A percentile compares a stretch with the other conserved stretches of the same genome.
Evolutionary conservation across 257 asterid species (phyloP).

Genomic region (Scutellaria barbata): DNA sequence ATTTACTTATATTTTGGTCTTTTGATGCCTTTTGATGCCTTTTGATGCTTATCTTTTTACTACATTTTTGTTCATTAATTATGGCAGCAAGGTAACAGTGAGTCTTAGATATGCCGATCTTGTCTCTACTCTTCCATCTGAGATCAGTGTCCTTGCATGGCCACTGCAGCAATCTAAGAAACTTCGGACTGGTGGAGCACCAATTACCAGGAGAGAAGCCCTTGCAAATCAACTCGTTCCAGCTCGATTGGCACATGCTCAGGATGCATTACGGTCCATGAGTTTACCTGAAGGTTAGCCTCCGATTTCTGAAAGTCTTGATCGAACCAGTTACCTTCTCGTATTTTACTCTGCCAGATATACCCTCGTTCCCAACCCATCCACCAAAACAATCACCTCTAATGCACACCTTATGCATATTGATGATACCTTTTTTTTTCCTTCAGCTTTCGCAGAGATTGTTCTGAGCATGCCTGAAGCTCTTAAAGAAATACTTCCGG

Average conservation of each 20-base stretch:
- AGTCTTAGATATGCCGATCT: conserved; percentile 83
- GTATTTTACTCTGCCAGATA: not conserved
- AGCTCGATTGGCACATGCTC: conserved; percentile 67
- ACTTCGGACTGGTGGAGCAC: conserved; percentile 37
- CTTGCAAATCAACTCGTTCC: conserved; percentile 55
- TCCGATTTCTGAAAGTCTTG: not conserved
- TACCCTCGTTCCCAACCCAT: not conserved
- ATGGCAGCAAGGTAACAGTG: conserved; percentile 79
- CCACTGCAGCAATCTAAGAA: conserved; percentile 60
- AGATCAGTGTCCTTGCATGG: conserved; percentile 85
- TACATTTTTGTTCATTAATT: conserved; percentile 24
- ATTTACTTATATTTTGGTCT: not conserved
- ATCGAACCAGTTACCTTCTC: not conserved
- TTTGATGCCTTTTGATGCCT: conserved; percentile 2
- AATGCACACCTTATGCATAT: not conserved
- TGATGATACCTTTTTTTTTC: conserved; percentile 6
- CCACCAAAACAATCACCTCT: not conserved
- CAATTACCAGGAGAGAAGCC: conserved; percentile 48
- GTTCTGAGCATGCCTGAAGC: conserved; percentile 77
- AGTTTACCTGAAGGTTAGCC: conserved; percentile 55
- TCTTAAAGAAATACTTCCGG: conserved; percentile 60
- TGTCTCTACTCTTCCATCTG: conserved; percentile 75
- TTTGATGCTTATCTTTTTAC: not conserved
- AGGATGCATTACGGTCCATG: conserved; percentile 66
- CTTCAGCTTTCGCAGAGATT: conserved; percentile 90